Conservation (phyloP, 345 rosid genomes). For the Citrus maxima region DNA sequence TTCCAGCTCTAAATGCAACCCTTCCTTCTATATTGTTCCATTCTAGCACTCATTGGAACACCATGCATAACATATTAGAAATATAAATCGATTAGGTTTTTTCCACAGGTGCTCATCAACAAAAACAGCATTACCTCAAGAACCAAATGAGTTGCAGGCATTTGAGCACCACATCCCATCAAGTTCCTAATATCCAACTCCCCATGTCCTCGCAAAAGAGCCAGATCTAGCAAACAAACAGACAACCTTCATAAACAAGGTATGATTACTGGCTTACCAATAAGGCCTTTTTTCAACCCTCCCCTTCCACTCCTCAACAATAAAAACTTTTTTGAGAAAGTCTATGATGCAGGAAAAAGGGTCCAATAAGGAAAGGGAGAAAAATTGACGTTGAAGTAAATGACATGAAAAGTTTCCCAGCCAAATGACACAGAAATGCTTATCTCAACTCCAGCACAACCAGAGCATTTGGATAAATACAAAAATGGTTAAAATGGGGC, state of each 20-base stretch:
- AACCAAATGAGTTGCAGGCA: constrained; percentile 48
- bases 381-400: not conserved
- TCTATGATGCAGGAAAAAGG: not conserved
- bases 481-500: not conserved
- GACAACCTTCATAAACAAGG: constrained; percentile 44
- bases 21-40: constrained; percentile 32
- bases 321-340: not conserved
- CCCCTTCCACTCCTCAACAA: constrained; percentile 14
- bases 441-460: not conserved
- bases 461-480: not conserved
- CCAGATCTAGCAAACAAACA: constrained; percentile 90
- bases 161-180: constrained; percentile 68
- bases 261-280: constrained; percentile 27
- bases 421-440: not conserved
- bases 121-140: constrained; percentile 49
- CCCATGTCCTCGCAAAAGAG: constrained; percentile 66
- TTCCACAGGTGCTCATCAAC: constrained; percentile 31
- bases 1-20: constrained; percentile 41
- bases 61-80: constrained; percentile 21
- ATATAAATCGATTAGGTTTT: constrained; percentile 13
- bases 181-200: constrained; percentile 74
- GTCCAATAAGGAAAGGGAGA: not conserved
- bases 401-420: not conserved
- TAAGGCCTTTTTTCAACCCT: constrained; percentile 15
- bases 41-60: constrained; percentile 24